A percentile compares a stretch with the other conserved stretches of the same genome.
These are phyloP conservation scores for Colletotrichum euphorbiae DNA, from an alignment of 2,329 filamentous ascomycete genomes.

Conservation along the genomic window DNA sequence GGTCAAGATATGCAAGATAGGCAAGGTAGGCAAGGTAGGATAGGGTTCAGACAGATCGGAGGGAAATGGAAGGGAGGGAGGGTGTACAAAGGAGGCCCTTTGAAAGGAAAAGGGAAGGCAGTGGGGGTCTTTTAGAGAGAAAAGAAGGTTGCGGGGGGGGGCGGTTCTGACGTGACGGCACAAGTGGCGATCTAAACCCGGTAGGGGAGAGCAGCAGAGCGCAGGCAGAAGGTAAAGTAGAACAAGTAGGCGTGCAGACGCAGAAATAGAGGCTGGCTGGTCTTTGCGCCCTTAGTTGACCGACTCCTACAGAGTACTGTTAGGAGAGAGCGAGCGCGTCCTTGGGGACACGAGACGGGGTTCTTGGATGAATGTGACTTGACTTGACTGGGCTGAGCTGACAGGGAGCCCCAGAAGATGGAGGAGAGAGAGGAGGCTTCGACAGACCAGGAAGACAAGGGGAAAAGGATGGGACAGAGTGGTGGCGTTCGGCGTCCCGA, in stretches of 20 bases:
- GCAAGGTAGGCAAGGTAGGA: background rate
- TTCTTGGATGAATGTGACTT: constrained; percentile 21
- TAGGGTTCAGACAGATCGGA: constrained; percentile 37
- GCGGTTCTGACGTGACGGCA: constrained; percentile 39
- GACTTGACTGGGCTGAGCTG: constrained; percentile 28
- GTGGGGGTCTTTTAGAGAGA: constrained; percentile 38
- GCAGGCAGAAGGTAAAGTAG: background rate
- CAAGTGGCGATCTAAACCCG: constrained; percentile 39
- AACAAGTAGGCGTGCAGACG: background rate
- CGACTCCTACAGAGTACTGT: constrained; percentile 3
- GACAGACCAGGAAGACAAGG: background rate
- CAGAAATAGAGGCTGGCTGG: constrained; percentile 2
- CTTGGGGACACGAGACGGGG: constrained; percentile 10
- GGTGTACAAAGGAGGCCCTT: constrained; percentile 38
- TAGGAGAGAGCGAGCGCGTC: background rate
- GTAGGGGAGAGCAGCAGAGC: constrained; percentile 10
- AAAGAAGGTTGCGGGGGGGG: constrained; percentile 39
- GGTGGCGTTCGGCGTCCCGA: constrained; percentile 34
- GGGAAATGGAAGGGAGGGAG: constrained; percentile 34
- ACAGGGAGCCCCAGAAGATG: constrained; percentile 13
- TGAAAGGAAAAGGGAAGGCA: constrained; percentile 28
- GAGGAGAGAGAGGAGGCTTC: background rate
- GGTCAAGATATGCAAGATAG: background rate
- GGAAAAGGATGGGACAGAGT: constrained; percentile 18
- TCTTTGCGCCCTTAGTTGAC: background rate